A percentile compares a stretch with the other conserved stretches of the same genome.
Evolutionary conservation across 2,329 filamentous ascomycete species (phyloP).

Genomic region (Monilinia vaccinii-corymbosi): DNA sequence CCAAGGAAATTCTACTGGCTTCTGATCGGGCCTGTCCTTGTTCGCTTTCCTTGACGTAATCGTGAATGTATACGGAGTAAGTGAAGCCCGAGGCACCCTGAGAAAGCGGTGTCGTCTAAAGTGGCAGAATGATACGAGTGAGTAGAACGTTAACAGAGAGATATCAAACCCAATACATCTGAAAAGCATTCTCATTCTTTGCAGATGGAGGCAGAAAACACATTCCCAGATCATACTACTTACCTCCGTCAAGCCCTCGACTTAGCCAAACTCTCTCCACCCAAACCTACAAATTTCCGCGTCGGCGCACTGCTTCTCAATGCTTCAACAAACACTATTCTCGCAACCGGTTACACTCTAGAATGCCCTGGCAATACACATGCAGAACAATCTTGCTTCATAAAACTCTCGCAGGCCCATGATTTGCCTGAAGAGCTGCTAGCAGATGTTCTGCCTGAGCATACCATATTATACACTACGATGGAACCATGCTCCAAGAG

Average conservation of each 20-base stretch:
- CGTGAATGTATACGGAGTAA: background rate
- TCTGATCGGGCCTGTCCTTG: background rate
- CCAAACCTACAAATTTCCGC: slow-evolving; percentile 83
- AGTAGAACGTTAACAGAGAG: no score
- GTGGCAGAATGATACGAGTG: background rate
- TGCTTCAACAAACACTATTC: slow-evolving; percentile 44
- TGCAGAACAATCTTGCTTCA: slow-evolving; percentile 85
- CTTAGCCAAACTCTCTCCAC: slow-evolving; percentile 71
- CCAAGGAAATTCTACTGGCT: background rate
- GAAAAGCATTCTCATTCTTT: background rate
- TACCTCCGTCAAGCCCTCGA: slow-evolving; percentile 65
- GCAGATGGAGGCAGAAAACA: background rate
- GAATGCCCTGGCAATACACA: slow-evolving; percentile 91
- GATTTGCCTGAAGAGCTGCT: slow-evolving; percentile 46
- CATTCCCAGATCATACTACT: slow-evolving; percentile 14
- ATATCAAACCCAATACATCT: background rate
- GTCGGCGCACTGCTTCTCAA: slow-evolving; percentile 84
- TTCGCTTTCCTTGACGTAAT: slow-evolving; percentile 1
- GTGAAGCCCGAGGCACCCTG: no score
- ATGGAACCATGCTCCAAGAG: slow-evolving; percentile 78
- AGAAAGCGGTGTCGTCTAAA: background rate
- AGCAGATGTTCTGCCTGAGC: slow-evolving; percentile 39
- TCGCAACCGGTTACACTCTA: slow-evolving; percentile 81
- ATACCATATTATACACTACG: slow-evolving; percentile 72
- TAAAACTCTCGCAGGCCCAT: slow-evolving; percentile 53